These are phyloP conservation scores for Monosporascus sp. DNA, from an alignment of 2,329 filamentous ascomycete species.

Conservation along the genomic window DNA sequence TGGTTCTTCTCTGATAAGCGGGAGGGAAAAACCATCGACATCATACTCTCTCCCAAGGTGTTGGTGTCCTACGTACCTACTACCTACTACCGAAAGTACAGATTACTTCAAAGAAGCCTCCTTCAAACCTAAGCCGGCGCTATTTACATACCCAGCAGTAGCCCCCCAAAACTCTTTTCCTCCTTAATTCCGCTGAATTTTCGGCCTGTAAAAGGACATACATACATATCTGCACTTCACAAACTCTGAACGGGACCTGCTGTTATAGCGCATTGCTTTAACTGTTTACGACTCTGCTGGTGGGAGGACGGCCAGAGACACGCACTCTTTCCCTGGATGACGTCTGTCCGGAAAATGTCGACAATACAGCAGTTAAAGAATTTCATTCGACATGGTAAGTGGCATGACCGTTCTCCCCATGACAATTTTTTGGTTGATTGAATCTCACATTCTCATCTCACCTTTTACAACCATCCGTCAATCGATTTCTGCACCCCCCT, in stretches of 20 bases:
- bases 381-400: conserved; percentile 84
- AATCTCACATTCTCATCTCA: neutral
- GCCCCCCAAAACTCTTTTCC: neutral
- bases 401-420: neutral
- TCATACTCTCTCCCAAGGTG: neutral
- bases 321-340: conserved; percentile 11
- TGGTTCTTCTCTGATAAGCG: neutral
- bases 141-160: too few relatives aligned
- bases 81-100: neutral
- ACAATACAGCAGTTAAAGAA: conserved; percentile 96
- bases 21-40: neutral
- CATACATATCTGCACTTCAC: neutral
- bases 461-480: neutral
- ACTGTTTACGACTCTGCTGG: neutral
- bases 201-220: neutral
- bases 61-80: neutral
- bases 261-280: neutral
- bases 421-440: conserved; percentile 2
- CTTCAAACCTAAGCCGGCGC: too few relatives aligned
- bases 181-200: neutral
- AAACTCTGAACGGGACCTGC: neutral
- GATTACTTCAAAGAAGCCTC: neutral
- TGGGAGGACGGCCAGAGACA: conserved; percentile 5
- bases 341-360: conserved; percentile 43
- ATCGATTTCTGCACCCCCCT: neutral